Conservation (phyloP, 176 grass and related monocot genomes). For the Ensete ventricosum region DNA sequence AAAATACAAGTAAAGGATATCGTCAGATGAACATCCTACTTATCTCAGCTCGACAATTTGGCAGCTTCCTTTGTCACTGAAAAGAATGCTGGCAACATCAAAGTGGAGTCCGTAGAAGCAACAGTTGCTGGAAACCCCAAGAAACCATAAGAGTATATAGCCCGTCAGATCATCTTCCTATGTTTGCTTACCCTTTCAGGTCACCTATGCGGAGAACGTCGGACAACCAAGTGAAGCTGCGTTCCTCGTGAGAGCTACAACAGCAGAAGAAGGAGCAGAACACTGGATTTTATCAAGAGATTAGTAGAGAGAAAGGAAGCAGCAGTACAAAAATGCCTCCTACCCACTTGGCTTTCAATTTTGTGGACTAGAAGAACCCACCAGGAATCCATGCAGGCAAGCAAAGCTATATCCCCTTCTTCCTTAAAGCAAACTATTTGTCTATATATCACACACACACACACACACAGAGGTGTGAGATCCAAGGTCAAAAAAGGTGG, state of each 20-base stretch:
- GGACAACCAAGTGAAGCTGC: background rate
- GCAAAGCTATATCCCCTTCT: constrained; percentile 19
- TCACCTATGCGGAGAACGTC: background rate
- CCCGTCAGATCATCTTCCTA: too few relatives aligned
- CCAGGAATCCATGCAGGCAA: constrained; percentile 44
- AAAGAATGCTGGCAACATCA: too few relatives aligned
- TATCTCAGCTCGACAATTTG: too few relatives aligned
- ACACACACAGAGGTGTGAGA: constrained; percentile 2
- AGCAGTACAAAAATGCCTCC: constrained; percentile 38
- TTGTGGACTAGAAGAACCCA: constrained; percentile 65
- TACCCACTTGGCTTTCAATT: constrained; percentile 70
- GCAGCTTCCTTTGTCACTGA: too few relatives aligned
- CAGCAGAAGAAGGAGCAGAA: background rate
- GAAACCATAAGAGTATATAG: too few relatives aligned
- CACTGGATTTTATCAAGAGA: background rate
- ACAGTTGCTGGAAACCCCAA: too few relatives aligned
- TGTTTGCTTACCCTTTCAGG: too few relatives aligned
- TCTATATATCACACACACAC: background rate
- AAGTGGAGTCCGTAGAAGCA: too few relatives aligned
- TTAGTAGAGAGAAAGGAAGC: background rate
- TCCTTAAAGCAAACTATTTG: constrained; percentile 14
- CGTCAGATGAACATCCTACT: too few relatives aligned
- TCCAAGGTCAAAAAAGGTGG: constrained; percentile 37
- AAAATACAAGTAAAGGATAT: too few relatives aligned
- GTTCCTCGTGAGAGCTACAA: too few relatives aligned